These are phyloP conservation scores for Serendipita sp. DNA, from an alignment of 768 basidiomycete genomes.

Conservation along the genomic window DNA sequence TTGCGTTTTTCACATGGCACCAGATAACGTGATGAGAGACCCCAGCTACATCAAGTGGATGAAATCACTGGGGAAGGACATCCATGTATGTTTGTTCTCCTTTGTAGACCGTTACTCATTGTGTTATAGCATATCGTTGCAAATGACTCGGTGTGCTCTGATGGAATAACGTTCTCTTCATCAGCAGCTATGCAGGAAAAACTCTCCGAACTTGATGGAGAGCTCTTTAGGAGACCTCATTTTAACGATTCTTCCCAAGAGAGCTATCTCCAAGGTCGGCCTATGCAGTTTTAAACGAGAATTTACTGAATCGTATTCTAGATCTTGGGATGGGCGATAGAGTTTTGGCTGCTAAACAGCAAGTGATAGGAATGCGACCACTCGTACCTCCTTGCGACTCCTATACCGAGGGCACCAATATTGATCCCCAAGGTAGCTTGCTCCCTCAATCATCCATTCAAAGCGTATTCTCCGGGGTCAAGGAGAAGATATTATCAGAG, in stretches of 20 bases:
- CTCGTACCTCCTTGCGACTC: background rate
- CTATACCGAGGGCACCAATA: background rate
- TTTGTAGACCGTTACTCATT: constrained; percentile 5
- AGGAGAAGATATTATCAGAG: background rate
- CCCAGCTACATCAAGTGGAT: constrained; percentile 56
- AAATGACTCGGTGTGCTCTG: constrained; percentile 39
- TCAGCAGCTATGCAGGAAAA: constrained; percentile 55
- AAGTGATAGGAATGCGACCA: constrained; percentile 1
- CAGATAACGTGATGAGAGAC: constrained; percentile 53
- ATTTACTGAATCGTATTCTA: constrained; percentile 18
- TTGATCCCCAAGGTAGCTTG: too few species aligned
- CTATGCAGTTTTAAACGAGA: too few species aligned
- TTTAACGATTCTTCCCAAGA: constrained; percentile 17
- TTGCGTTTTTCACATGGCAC: constrained; percentile 54
- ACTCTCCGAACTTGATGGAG: constrained; percentile 50
- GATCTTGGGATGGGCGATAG: constrained; percentile 10
- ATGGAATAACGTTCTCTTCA: constrained; percentile 59
- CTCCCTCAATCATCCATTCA: constrained; percentile 2
- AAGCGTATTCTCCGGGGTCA: background rate
- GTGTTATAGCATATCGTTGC: constrained; percentile 53
- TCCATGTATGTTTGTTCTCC: constrained; percentile 34
- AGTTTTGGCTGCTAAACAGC: background rate
- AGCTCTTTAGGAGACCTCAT: constrained; percentile 56
- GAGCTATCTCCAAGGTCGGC: too few species aligned
- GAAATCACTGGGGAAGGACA: constrained; percentile 39